Evolutionary conservation across 352 stramenopile species (phyloP).

Genomic region (Thalassiosira livingstoniorum): DNA sequence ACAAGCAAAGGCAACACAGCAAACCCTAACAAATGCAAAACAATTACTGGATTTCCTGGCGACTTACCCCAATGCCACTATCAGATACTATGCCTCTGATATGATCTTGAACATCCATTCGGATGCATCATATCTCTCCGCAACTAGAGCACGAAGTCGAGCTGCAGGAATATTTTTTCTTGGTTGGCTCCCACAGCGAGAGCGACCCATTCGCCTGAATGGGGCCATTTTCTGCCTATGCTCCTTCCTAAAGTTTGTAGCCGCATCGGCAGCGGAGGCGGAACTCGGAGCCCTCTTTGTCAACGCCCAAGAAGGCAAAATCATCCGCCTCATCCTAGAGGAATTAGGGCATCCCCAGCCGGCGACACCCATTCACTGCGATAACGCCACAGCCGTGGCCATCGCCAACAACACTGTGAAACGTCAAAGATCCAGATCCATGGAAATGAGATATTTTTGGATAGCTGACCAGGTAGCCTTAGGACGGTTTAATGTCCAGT

Average conservation of each 20-base stretch:
- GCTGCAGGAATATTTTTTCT: background rate
- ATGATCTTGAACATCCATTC: constrained; percentile 2
- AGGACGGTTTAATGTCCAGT: background rate
- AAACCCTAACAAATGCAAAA: background rate
- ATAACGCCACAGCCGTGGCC: background rate
- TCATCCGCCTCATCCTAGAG: background rate
- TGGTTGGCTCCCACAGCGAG: background rate
- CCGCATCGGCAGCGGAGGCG: background rate
- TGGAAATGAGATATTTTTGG: constrained; percentile 7
- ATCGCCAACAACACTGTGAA: constrained; percentile 4
- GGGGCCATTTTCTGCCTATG: background rate
- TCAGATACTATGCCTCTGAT: background rate
- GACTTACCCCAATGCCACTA: background rate
- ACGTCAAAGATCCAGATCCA: background rate
- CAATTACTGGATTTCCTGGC: background rate
- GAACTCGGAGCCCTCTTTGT: background rate
- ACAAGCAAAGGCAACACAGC: background rate
- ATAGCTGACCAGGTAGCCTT: background rate
- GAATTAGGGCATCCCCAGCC: background rate
- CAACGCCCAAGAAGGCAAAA: constrained; percentile 9
- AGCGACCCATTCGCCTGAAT: background rate
- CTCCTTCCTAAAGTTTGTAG: background rate
- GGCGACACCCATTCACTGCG: background rate
- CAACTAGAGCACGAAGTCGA: background rate
- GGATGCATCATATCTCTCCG: background rate